phyloP scores from a whole-genome alignment of 176 grass and related monocot genomes.

The Lolium multiflorum region DNA sequence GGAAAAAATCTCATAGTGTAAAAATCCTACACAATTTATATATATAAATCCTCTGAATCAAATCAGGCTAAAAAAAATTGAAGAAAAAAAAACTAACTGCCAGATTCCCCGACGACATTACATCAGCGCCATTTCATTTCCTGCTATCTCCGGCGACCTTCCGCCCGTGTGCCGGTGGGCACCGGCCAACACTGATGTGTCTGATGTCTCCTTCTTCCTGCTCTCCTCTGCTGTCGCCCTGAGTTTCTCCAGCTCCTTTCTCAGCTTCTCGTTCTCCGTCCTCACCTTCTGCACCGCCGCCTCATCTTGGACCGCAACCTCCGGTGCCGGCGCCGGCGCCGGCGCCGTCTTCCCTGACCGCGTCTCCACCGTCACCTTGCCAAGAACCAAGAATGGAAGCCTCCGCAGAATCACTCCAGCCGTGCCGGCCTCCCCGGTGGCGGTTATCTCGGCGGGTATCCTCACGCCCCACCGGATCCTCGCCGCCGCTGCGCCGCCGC shows the following conservation, averaged over 20 bases:
- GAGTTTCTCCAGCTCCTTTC: conserved; percentile 4
- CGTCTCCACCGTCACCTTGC: conserved; percentile 33
- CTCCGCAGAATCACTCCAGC: conserved; percentile 15
- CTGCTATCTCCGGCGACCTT: too few species aligned
- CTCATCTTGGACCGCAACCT: not conserved
- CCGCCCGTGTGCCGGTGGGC: not conserved
- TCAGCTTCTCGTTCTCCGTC: conserved; percentile 36
- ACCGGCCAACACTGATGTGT: not conserved
- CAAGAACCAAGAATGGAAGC: conserved; percentile 26
- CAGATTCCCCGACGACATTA: too few species aligned
- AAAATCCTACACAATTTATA: too few species aligned
- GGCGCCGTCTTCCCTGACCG: not conserved
- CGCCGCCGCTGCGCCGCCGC: not conserved
- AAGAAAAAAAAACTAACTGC: too few species aligned
- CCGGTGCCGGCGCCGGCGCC: not conserved
- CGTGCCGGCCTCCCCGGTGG: not conserved
- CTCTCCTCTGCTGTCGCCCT: not conserved
- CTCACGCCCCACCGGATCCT: conserved; percentile 36
- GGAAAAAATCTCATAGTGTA: too few species aligned
- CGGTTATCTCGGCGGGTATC: conserved; percentile 28
- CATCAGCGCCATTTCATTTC: too few species aligned
- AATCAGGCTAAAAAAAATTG: too few species aligned
- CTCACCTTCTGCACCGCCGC: not conserved
- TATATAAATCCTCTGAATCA: too few species aligned
- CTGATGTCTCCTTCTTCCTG: not conserved